Base-by-base conservation (phyloP, 164 flowering plant genomes). In the Stephania japonica region DNA sequence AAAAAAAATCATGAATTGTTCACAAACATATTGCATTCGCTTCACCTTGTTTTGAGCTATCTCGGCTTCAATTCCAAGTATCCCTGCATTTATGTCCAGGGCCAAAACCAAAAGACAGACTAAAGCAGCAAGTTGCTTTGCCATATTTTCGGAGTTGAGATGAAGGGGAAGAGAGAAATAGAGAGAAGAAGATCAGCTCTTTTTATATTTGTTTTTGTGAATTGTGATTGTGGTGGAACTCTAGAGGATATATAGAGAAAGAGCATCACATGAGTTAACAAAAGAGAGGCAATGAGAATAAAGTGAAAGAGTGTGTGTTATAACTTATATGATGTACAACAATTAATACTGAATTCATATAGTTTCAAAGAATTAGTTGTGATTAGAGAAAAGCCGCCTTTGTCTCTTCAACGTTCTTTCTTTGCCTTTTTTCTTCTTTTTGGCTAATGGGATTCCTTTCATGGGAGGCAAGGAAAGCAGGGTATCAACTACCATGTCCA, bases 41-140 rank as follows among this genome's bases (percentile, higher is more conserved):
- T 9, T 14, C 75, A 90, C 98, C 94, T 91, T 91, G 86, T 91
- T 87, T 73, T 94, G 88, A 72, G 91, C 90, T 21, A 81, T 72
- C 76, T 92, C 95, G 7, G 97, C 99, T 79, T 94, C 79, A 63
- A 94, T 91, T 47, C 97, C 97, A 19, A 94, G 92, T 63, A 94
- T 79, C 1, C 99, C 99, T 0, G 99, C 97, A 3, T 75, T 56
- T 25, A 92, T 72, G 66, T 92, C 99, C 79, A 92, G 19, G 53
- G 75, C 75, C 63, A 91, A 77, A 78, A 94, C 80, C 80, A 84
- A 43, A 19, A 90, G 26, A 72, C 95, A 92, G 10, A 94, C 65
- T 13, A 90, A 23, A 21, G 83, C 72, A 14, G 80, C 82, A 10
- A 66, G 24, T 73, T 77, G 66, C 42, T 77, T 87, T 16, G 77